Conservation (phyloP, 2,329 filamentous ascomycete genomes). For the Microsporum canis region DNA sequence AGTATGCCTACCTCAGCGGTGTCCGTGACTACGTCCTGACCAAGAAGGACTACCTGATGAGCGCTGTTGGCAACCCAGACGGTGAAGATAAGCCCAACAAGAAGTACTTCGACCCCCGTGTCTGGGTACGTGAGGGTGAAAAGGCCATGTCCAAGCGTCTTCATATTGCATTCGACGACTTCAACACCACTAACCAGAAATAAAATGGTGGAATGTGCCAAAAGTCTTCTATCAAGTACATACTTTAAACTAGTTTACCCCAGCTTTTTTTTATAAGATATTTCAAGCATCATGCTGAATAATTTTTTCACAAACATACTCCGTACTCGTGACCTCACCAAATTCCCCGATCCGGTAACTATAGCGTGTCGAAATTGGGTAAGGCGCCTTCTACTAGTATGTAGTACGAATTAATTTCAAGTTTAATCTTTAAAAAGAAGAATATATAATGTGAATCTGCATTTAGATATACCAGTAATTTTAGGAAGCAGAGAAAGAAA, state of each 20-base stretch:
- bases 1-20: constrained; percentile 85
- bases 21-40: constrained; percentile 88
- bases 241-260: background rate
- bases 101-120: constrained; percentile 83
- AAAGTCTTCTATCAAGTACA: constrained; percentile 13
- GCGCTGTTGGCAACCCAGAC: constrained; percentile 86
- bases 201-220: background rate
- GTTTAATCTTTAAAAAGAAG: too few relatives aligned
- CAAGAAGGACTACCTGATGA: constrained; percentile 89
- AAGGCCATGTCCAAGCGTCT: constrained; percentile 88
- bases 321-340: background rate
- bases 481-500: too few relatives aligned
- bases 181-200: constrained; percentile 70
- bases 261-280: too few relatives aligned
- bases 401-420: too few relatives aligned
- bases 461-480: too few relatives aligned
- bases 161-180: constrained; percentile 72
- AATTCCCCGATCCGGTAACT: background rate
- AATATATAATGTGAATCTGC: too few relatives aligned
- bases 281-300: constrained; percentile 22
- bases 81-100: constrained; percentile 98
- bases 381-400: background rate
- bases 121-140: constrained; percentile 89
- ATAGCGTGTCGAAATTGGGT: background rate
- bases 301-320: background rate